Conservation (phyloP, 1,284 basidiomycete species). For the Coniferiporia weirii region DNA sequence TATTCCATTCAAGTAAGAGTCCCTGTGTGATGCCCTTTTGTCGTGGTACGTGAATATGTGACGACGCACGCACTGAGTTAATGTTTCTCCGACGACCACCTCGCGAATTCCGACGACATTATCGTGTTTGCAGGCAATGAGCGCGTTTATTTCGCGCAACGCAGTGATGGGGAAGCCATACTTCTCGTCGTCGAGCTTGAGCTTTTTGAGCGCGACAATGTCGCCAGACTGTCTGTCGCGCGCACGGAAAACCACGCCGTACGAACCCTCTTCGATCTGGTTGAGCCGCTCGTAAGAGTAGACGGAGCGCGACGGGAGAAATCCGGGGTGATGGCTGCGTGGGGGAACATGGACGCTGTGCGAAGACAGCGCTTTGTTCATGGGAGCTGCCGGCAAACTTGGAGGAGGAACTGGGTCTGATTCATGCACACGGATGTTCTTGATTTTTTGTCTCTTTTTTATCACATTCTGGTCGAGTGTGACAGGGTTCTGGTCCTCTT, state of each 20-base stretch:
- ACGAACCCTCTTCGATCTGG: conserved; percentile 98
- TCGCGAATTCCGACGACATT: conserved; percentile 95
- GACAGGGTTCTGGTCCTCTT: conserved; percentile 33
- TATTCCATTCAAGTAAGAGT: neutral
- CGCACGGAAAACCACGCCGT: conserved; percentile 96
- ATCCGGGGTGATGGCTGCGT: conserved; percentile 68
- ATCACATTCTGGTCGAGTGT: conserved; percentile 32
- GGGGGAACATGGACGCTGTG: conserved; percentile 71
- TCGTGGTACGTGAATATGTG: conserved; percentile 5
- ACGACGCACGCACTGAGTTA: conserved; percentile 82
- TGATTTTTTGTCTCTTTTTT: conserved; percentile 41
- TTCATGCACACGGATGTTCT: conserved; percentile 21
- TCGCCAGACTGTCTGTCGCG: conserved; percentile 90
- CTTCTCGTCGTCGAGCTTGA: conserved; percentile 97
- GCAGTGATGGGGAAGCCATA: conserved; percentile 98
- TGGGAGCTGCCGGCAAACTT: conserved; percentile 9
- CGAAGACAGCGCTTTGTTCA: conserved; percentile 11
- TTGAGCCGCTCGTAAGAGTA: conserved; percentile 92
- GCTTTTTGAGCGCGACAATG: conserved; percentile 95
- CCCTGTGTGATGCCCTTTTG: conserved; percentile 18
- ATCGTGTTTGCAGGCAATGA: conserved; percentile 89
- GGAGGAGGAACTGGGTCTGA: conserved; percentile 19
- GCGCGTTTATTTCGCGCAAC: conserved; percentile 88
- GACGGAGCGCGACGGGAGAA: conserved; percentile 82
- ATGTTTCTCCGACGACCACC: conserved; percentile 97